Evolutionary conservation across 108 stramenopile species (phyloP).

Genomic region (Cyclotella kingstonii): DNA sequence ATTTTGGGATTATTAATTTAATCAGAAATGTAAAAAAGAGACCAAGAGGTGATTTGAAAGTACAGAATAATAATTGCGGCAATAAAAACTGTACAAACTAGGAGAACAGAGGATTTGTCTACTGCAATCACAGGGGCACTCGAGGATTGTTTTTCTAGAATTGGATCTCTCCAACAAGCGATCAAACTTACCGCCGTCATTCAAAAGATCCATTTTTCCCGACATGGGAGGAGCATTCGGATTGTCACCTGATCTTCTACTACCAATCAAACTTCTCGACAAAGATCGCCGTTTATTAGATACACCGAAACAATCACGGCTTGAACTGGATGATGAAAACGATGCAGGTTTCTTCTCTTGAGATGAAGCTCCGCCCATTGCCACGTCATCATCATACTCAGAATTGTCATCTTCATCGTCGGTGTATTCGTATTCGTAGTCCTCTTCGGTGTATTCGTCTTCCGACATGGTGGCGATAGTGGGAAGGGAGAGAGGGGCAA

Average conservation of each 20-base stretch:
- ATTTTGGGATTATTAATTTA: too few species aligned
- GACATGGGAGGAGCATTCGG: conserved; percentile 41
- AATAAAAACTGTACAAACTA: too few species aligned
- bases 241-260: conserved; percentile 28
- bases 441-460: conserved; percentile 43
- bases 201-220: conserved; percentile 10
- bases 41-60: too few species aligned
- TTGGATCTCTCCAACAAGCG: too few species aligned
- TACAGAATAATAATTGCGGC: too few species aligned
- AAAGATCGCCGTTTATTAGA: conserved; percentile 25
- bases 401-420: conserved; percentile 34
- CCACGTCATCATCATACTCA: conserved; percentile 23
- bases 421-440: conserved; percentile 55
- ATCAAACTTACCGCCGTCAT: conserved; percentile 10
- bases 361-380: conserved; percentile 3
- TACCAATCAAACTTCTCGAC: conserved; percentile 4
- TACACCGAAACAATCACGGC: neutral
- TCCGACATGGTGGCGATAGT: conserved; percentile 20
- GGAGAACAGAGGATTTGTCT: too few species aligned
- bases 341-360: neutral
- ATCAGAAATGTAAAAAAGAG: too few species aligned
- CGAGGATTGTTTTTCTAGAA: too few species aligned
- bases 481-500: neutral
- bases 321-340: neutral
- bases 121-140: too few species aligned